phyloP scores from a whole-genome alignment of 1,284 basidiomycete species.

The Moesziomyces globuligerus region DNA sequence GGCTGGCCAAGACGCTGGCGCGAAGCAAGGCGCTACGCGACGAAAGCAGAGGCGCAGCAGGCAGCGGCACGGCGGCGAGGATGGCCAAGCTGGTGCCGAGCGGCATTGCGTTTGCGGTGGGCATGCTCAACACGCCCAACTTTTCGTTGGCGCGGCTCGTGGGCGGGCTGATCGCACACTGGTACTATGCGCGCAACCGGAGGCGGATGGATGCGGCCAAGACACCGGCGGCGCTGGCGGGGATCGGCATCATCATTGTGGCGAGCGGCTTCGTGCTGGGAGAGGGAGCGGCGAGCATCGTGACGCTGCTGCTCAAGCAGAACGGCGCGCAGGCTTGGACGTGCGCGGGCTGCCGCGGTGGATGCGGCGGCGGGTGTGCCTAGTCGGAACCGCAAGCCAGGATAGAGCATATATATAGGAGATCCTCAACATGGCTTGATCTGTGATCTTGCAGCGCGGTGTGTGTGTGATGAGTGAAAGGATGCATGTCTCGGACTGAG shows the following conservation, averaged over 20 bases:
- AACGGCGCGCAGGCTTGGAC: slow-evolving; percentile 77
- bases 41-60: slow-evolving; percentile 10
- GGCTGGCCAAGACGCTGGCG: slow-evolving; percentile 75
- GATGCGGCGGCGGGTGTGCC: slow-evolving; percentile 74
- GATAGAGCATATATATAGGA: no score
- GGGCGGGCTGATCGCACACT: slow-evolving; percentile 80
- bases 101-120: slow-evolving; percentile 71
- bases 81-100: slow-evolving; percentile 31
- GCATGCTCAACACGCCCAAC: slow-evolving; percentile 91
- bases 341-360: slow-evolving; percentile 85
- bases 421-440: no score
- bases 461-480: no score
- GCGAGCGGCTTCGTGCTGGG: slow-evolving; percentile 95
- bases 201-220: slow-evolving; percentile 3
- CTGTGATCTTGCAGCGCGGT: no score
- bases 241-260: slow-evolving; percentile 83
- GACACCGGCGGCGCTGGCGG: slow-evolving; percentile 58
- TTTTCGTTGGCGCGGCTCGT: slow-evolving; percentile 91
- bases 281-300: slow-evolving; percentile 85
- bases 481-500: background rate
- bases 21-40: slow-evolving; percentile 49
- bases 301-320: slow-evolving; percentile 80
- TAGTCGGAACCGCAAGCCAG: background rate
- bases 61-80: slow-evolving; percentile 17
- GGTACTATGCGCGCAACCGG: slow-evolving; percentile 67